A percentile compares a stretch with the other conserved stretches of the same genome.
These are phyloP conservation scores for Lathyrus aphaca DNA, from an alignment of 306 rosid species.

Conservation along the genomic window DNA sequence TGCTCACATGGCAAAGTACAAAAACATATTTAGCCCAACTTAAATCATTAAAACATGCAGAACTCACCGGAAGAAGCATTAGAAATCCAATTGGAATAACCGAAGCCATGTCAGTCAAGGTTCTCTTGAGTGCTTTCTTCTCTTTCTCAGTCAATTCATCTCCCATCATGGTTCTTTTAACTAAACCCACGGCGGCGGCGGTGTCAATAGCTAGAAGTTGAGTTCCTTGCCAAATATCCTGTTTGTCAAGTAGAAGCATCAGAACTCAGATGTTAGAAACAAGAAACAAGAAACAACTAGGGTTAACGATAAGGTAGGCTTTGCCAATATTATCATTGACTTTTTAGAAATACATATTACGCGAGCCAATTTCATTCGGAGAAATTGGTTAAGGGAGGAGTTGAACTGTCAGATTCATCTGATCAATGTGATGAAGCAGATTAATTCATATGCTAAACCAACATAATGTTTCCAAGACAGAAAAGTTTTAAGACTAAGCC, in stretches of 20 bases:
- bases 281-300: neutral
- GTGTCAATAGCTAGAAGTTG: conserved; percentile 91
- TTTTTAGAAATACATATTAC: conserved; percentile 4
- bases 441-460: conserved; percentile 30
- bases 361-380: neutral
- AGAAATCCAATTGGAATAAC: conserved; percentile 90
- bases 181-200: conserved; percentile 72
- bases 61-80: conserved; percentile 97
- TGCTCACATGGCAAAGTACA: neutral
- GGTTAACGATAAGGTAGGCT: neutral
- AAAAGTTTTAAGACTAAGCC: conserved; percentile 28
- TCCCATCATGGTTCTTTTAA: conserved; percentile 74
- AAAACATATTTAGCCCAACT: conserved; percentile 4
- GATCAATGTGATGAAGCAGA: conserved; percentile 24
- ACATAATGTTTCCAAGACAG: conserved; percentile 29
- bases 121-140: conserved; percentile 80
- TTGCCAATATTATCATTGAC: conserved; percentile 18
- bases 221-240: conserved; percentile 99
- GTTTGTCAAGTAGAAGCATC: conserved; percentile 37
- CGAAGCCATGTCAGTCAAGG: conserved; percentile 91
- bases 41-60: conserved; percentile 18
- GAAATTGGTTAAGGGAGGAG: neutral
- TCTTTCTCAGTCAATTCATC: conserved; percentile 92
- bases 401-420: conserved; percentile 18
- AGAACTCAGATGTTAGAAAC: conserved; percentile 37